Percentiles rank a stretch among this genome's conserved stretches.
phyloP scores from a whole-genome alignment of 305 asterid species.

The Striga hermonthica region DNA sequence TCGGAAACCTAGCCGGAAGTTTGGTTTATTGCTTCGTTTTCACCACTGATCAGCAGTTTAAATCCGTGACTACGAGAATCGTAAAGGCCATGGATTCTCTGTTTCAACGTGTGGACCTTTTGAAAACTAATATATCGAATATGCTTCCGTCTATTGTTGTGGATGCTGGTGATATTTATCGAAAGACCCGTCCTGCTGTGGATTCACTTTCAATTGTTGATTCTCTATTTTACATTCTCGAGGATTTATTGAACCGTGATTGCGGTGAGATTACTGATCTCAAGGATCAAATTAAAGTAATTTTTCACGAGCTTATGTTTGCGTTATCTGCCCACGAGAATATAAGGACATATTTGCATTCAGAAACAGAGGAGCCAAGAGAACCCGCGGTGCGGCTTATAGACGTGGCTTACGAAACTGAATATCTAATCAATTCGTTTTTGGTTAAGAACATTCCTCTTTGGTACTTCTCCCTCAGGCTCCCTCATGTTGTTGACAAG shows the following conservation, averaged over 20 bases:
- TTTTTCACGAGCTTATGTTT: slow-evolving; percentile 20
- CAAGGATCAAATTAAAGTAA: not conserved
- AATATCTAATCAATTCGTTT: too few relatives aligned
- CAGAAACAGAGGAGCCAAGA: not conserved
- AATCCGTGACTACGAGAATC: not conserved
- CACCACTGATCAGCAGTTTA: not conserved
- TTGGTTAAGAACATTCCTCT: too few relatives aligned
- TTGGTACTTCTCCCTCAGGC: too few relatives aligned
- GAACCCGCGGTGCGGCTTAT: slow-evolving; percentile 3
- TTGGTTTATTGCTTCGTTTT: slow-evolving; percentile 12
- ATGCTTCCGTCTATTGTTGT: not conserved
- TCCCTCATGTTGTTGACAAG: too few relatives aligned
- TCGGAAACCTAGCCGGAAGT: slow-evolving; percentile 3
- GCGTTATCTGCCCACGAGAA: not conserved
- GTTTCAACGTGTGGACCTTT: not conserved
- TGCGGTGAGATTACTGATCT: not conserved
- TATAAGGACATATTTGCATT: not conserved
- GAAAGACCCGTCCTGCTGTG: not conserved
- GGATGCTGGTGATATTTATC: not conserved
- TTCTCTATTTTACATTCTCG: slow-evolving; percentile 20
- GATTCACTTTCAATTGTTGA: slow-evolving; percentile 22
- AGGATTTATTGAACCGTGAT: slow-evolving; percentile 12
- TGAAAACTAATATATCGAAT: slow-evolving; percentile 1
- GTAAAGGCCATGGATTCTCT: not conserved
- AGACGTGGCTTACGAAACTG: slow-evolving; percentile 11